A percentile compares a stretch with the other conserved stretches of the same genome.
These are phyloP conservation scores for Blastobotrys petasosporus DNA, from an alignment of 1,139 yeast species.

Conservation along the genomic window DNA sequence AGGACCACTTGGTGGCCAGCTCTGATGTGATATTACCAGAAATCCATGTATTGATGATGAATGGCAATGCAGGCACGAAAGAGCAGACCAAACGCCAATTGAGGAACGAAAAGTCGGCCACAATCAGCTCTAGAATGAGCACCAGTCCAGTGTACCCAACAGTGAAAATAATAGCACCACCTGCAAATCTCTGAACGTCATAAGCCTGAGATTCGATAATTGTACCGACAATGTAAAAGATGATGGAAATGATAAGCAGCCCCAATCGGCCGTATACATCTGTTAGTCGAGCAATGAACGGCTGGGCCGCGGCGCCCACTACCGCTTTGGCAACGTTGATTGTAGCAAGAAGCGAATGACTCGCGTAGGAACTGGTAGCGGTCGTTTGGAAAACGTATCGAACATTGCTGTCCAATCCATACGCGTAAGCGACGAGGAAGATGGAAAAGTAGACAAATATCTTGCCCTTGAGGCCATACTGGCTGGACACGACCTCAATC, in stretches of 20 bases:
- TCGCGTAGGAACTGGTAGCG: constrained; percentile 52
- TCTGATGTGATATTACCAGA: constrained; percentile 50
- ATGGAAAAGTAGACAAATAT: constrained; percentile 44
- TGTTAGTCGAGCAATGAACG: constrained; percentile 61
- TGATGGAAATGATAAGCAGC: constrained; percentile 46
- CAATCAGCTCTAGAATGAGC: constrained; percentile 49
- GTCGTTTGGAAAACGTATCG: constrained; percentile 46
- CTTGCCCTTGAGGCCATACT: constrained; percentile 33
- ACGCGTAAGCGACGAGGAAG: constrained; percentile 57
- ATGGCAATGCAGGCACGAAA: constrained; percentile 62
- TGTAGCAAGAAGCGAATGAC: constrained; percentile 60
- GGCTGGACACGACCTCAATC: constrained; percentile 33
- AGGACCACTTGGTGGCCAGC: constrained; percentile 48
- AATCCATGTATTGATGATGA: constrained; percentile 72
- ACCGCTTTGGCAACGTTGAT: constrained; percentile 58
- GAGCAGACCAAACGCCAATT: constrained; percentile 65
- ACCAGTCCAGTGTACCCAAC: constrained; percentile 64
- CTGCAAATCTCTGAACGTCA: constrained; percentile 61
- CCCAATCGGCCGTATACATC: constrained; percentile 68
- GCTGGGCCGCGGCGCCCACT: constrained; percentile 67
- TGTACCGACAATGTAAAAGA: constrained; percentile 65
- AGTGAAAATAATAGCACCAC: constrained; percentile 66
- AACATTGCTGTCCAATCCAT: constrained; percentile 57
- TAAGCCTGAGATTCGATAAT: constrained; percentile 63
- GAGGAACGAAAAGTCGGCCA: constrained; percentile 61